Evolutionary conservation across 371 early-diverging fungal species (phyloP).

Genomic region (Batrachochytrium dendrobatidis): DNA sequence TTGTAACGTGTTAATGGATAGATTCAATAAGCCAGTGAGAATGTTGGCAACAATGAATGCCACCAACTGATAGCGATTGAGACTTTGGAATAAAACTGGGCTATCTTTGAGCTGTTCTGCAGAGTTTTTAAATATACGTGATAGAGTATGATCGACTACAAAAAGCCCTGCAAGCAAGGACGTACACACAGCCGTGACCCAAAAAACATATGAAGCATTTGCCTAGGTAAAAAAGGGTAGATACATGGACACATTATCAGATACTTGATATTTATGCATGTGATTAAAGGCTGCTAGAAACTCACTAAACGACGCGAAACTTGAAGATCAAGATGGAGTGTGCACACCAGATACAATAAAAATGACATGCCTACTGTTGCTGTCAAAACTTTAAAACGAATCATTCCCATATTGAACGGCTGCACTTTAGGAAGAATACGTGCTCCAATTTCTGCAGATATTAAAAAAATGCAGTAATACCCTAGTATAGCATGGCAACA

Average conservation of each 20-base stretch:
- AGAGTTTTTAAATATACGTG: neutral
- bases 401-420: slow-evolving; percentile 6
- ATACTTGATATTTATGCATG: neutral
- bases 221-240: slow-evolving; percentile 12
- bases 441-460: slow-evolving; percentile 26
- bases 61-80: slow-evolving; percentile 73
- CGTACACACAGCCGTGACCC: slow-evolving; percentile 17
- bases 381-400: neutral
- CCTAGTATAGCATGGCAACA: slow-evolving; percentile 36
- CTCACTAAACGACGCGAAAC: slow-evolving; percentile 20
- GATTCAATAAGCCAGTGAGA: slow-evolving; percentile 73
- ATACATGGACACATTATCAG: neutral
- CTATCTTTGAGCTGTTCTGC: slow-evolving; percentile 14
- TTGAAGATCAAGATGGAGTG: neutral
- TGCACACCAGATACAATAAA: too few relatives aligned
- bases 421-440: slow-evolving; percentile 16
- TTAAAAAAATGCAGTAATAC: slow-evolving; percentile 70
- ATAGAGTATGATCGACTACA: slow-evolving; percentile 6
- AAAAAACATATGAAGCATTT: slow-evolving; percentile 21
- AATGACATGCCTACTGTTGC: too few relatives aligned
- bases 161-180: slow-evolving; percentile 5
- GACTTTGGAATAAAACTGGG: slow-evolving; percentile 49
- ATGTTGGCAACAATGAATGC: slow-evolving; percentile 81
- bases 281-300: neutral
- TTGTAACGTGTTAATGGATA: slow-evolving; percentile 61